Percentiles rank a stretch among this genome's conserved stretches.
Conservation (phyloP, 495 filamentous ascomycete species). For the Bacidia gigantensis region DNA sequence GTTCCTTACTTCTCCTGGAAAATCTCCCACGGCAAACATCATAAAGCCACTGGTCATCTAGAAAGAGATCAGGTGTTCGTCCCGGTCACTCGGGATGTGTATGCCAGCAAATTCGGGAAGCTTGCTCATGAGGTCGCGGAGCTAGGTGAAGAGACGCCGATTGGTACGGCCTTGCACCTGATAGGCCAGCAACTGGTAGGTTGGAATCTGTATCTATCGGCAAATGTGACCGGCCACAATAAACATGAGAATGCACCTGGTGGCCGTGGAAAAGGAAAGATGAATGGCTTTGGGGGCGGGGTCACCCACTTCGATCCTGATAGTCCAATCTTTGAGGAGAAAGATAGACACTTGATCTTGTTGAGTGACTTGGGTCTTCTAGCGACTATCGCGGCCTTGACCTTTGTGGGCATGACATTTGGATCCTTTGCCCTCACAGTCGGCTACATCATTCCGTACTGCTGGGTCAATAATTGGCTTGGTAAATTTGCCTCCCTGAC, state of each 20-base stretch:
- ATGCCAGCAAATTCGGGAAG: slow-evolving; percentile 54
- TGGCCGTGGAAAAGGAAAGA: slow-evolving; percentile 80
- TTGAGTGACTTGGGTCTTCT: slow-evolving; percentile 71
- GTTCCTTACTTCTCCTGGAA: slow-evolving; percentile 92
- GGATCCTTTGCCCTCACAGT: slow-evolving; percentile 77
- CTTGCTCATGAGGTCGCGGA: slow-evolving; percentile 68
- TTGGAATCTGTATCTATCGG: slow-evolving; percentile 69
- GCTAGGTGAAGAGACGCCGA: slow-evolving; percentile 87
- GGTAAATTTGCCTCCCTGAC: slow-evolving; percentile 27
- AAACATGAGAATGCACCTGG: slow-evolving; percentile 73
- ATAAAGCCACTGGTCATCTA: slow-evolving; percentile 90
- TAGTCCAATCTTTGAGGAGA: slow-evolving; percentile 83
- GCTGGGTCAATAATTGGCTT: slow-evolving; percentile 97
- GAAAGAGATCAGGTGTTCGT: slow-evolving; percentile 97
- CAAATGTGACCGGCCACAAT: slow-evolving; percentile 92
- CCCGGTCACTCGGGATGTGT: slow-evolving; percentile 67
- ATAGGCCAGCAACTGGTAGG: slow-evolving; percentile 77
- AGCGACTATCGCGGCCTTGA: slow-evolving; percentile 41
- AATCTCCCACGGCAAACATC: slow-evolving; percentile 85
- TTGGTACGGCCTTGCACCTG: slow-evolving; percentile 58
- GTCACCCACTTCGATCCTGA: slow-evolving; percentile 90
- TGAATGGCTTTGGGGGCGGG: slow-evolving; percentile 61
- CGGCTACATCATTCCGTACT: slow-evolving; percentile 89
- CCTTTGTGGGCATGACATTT: slow-evolving; percentile 51
- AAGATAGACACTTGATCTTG: slow-evolving; percentile 69